Evolutionary conservation across 1,284 basidiomycete species (phyloP).

Genomic region (Psilocybe mexicana): DNA sequence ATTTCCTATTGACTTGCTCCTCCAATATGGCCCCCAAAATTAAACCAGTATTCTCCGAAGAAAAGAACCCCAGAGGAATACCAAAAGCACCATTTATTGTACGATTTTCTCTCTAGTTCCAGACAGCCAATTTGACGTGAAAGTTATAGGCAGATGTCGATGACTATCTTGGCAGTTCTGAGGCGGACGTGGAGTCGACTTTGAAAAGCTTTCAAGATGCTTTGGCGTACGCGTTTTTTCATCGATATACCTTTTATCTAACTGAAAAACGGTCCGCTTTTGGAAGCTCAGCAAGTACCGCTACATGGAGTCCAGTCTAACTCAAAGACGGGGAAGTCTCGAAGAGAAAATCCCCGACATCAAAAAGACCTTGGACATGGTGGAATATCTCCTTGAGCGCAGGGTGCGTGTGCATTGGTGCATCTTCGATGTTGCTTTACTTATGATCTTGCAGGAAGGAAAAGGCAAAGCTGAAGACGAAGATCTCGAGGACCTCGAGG

Average conservation of each 20-base stretch:
- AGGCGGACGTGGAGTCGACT: constrained; percentile 78
- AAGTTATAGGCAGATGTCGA: constrained; percentile 69
- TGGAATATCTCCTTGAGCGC: constrained; percentile 78
- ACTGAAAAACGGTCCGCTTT: constrained; percentile 21
- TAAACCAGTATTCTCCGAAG: constrained; percentile 41
- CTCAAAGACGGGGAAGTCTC: constrained; percentile 77
- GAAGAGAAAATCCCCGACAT: constrained; percentile 98
- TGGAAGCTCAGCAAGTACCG: constrained; percentile 86
- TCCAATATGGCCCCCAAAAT: constrained; percentile 37
- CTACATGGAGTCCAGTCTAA: constrained; percentile 92
- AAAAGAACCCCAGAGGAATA: constrained; percentile 88
- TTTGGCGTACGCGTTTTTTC: constrained; percentile 67
- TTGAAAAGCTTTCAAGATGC: constrained; percentile 91
- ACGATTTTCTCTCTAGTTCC: constrained; percentile 33
- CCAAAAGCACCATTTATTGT: constrained; percentile 96
- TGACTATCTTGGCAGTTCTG: constrained; percentile 80
- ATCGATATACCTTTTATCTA: constrained; percentile 8
- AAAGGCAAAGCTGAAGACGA: constrained; percentile 53
- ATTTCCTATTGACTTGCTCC: not conserved
- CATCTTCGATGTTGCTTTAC: not conserved
- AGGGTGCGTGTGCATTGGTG: constrained; percentile 45
- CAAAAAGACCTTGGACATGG: constrained; percentile 89
- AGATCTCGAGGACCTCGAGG: constrained; percentile 45
- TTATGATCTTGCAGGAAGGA: constrained; percentile 48
- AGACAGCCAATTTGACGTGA: not conserved